Percentiles rank a stretch among this genome's conserved stretches.
Evolutionary conservation across 108 stramenopile genomes (phyloP).

Genomic region (Nitzschia palea): DNA sequence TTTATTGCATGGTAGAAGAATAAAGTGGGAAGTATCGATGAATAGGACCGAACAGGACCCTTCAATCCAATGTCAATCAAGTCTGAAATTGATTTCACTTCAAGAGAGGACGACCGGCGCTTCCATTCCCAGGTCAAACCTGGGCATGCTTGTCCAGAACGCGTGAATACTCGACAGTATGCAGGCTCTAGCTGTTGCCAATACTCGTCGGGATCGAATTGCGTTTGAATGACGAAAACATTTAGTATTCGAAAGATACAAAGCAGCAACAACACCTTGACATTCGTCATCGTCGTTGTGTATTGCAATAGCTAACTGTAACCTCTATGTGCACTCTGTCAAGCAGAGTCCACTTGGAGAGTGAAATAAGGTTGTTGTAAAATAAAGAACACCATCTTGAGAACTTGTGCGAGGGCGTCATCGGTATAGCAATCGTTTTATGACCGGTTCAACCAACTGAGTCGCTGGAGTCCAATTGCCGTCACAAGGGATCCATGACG

Average conservation of each 20-base stretch:
- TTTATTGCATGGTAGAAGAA: slow-evolving; percentile 54
- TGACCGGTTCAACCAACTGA: too few relatives aligned
- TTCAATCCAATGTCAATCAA: slow-evolving; percentile 20
- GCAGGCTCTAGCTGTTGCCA: slow-evolving; percentile 91
- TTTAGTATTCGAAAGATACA: slow-evolving; percentile 53
- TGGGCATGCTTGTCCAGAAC: slow-evolving; percentile 29
- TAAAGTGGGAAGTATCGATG: slow-evolving; percentile 77
- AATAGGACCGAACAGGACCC: slow-evolving; percentile 78
- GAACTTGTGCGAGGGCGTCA: too few relatives aligned
- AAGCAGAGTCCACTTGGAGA: too few relatives aligned
- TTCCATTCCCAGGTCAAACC: slow-evolving; percentile 92
- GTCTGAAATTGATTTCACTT: slow-evolving; percentile 2
- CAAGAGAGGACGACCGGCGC: slow-evolving; percentile 34
- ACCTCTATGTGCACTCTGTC: too few relatives aligned
- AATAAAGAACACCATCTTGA: too few relatives aligned
- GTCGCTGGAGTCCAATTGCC: too few relatives aligned
- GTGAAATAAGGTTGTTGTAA: too few relatives aligned
- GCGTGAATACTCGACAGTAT: slow-evolving; percentile 68
- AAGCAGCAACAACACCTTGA: slow-evolving; percentile 11
- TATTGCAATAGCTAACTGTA: too few relatives aligned
- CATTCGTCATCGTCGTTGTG: neutral
- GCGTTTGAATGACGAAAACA: slow-evolving; percentile 72
- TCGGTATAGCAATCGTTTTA: too few relatives aligned
- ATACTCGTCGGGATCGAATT: slow-evolving; percentile 91
- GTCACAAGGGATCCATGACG: too few relatives aligned